These are phyloP conservation scores for Dipodascus geniculatus DNA, from an alignment of 805 yeast genomes.

Conservation along the genomic window DNA sequence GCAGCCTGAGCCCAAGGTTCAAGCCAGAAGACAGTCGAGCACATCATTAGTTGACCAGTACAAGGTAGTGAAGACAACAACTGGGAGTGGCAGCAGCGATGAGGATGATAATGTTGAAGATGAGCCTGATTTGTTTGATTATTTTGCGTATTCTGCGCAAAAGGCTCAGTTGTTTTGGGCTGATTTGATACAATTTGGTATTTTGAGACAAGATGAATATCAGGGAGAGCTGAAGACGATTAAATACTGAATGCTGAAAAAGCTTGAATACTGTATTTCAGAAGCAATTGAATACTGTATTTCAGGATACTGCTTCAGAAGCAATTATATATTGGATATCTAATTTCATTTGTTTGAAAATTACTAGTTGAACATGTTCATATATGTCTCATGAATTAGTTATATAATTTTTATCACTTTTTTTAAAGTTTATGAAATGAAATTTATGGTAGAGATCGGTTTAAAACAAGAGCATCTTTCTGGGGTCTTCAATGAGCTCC, in stretches of 20 bases:
- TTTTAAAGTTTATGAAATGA: background rate
- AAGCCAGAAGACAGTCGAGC: conserved; percentile 29
- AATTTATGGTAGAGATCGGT: background rate
- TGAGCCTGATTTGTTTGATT: conserved; percentile 61
- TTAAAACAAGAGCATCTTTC: conserved; percentile 72
- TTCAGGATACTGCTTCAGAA: too few species aligned
- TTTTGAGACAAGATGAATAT: conserved; percentile 30
- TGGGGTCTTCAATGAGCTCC: conserved; percentile 97
- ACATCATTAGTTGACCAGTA: conserved; percentile 35
- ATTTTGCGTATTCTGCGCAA: conserved; percentile 60
- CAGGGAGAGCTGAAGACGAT: conserved; percentile 15
- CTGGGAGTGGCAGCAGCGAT: conserved; percentile 24
- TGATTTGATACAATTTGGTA: conserved; percentile 53
- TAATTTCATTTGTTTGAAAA: too few species aligned
- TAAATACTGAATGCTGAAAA: too few species aligned
- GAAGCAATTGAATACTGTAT: too few species aligned
- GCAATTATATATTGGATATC: too few species aligned
- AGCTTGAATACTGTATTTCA: too few species aligned
- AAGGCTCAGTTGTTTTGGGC: conserved; percentile 65
- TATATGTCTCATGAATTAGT: background rate
- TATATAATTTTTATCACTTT: background rate
- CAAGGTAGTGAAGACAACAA: conserved; percentile 33
- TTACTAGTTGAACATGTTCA: conserved; percentile 1
- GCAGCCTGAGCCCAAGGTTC: conserved; percentile 28
- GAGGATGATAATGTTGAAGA: conserved; percentile 22